Evolutionary conservation across 2,329 filamentous ascomycete genomes (phyloP), one percentile per base, ranked within the genome.

Genomic region (Pseudophaeomoniella oleicola): DNA sequence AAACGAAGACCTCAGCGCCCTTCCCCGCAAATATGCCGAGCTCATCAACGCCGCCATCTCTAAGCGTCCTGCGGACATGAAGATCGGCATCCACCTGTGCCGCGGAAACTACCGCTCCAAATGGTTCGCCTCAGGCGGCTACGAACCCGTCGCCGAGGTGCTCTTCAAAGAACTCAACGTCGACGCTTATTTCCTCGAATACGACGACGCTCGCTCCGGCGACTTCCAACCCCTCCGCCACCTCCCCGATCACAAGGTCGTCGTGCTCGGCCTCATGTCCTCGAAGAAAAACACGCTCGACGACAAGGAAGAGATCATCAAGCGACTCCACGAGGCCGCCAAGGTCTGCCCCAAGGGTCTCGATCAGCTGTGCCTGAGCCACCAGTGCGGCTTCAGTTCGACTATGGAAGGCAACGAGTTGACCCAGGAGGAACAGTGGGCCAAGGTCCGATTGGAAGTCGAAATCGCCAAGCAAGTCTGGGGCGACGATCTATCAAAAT

Each of bases 171-270:
- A 69, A 39, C 59, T 72, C 34, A 60, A 71, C 46, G 68, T 72
- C 37, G 68, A 73, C 44, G 69, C 65, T 11, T 74, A 72, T 53
- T 74, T 72, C 55, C 63, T 74, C 46, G 69, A 74, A 52, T 74
- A 69, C 50, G 69, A 74, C 49, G 69, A 72, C 42, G 68, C 67
- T 19, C 60, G 69, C 2, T 66, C 60, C 0, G 69, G 69, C 11
- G 69, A 71, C 50, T 74, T 73, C 53, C 57, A 55, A 22, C 69
- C 69, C 1, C 57, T 74, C 39, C 54, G 68, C n/a, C 62, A 66
- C 50, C 54, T 74, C 34, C 69, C 69, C 3, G 60, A 59, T 37
- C 46, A 65, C 54, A 74, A 74, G 56, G 58, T 65, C 19, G 69
- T 73, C 11, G 67, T 74, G 6, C 54, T 74, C 19, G 69, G 69